Percentiles rank a stretch among this genome's conserved stretches.
Conservation (phyloP, 805 yeast species). For the Cyberlindnera lachancei region DNA sequence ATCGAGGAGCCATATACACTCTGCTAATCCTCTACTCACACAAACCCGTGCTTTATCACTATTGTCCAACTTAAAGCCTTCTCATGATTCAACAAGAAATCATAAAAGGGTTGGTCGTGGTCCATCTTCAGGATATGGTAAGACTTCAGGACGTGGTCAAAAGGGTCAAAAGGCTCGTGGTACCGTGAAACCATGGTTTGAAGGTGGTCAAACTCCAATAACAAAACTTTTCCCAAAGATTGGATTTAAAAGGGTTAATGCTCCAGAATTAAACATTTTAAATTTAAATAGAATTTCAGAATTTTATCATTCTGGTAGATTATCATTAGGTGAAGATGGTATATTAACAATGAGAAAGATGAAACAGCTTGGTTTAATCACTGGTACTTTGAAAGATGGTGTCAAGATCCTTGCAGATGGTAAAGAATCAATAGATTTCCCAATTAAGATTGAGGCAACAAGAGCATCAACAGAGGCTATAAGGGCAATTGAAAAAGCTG, state of each 20-base stretch:
- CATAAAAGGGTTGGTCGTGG: constrained; percentile 90
- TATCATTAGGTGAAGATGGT: constrained; percentile 51
- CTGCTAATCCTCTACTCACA: no score
- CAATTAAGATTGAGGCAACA: constrained; percentile 74
- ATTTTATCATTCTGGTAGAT: constrained; percentile 61
- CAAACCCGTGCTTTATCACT: constrained; percentile 35
- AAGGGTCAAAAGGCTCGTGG: constrained; percentile 98
- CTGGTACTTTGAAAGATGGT: constrained; percentile 70
- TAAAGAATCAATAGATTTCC: constrained; percentile 39
- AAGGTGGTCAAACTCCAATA: constrained; percentile 98
- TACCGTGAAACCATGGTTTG: constrained; percentile 86
- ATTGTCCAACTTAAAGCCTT: constrained; percentile 50
- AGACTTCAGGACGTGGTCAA: constrained; percentile 95
- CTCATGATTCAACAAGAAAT: constrained; percentile 50
- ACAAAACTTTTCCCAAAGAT: constrained; percentile 75
- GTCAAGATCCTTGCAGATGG: constrained; percentile 75
- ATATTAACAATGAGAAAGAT: constrained; percentile 68
- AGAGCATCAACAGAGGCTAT: constrained; percentile 75
- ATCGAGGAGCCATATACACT: no score
- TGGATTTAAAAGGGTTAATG: constrained; percentile 70
- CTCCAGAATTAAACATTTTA: constrained; percentile 38
- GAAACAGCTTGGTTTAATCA: constrained; percentile 64
- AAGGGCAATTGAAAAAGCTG: constrained; percentile 58
- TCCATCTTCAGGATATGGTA: constrained; percentile 88
- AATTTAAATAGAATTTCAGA: constrained; percentile 64